phyloP scores from a whole-genome alignment of 1,139 yeast genomes.

The Kazachstania sp. region DNA sequence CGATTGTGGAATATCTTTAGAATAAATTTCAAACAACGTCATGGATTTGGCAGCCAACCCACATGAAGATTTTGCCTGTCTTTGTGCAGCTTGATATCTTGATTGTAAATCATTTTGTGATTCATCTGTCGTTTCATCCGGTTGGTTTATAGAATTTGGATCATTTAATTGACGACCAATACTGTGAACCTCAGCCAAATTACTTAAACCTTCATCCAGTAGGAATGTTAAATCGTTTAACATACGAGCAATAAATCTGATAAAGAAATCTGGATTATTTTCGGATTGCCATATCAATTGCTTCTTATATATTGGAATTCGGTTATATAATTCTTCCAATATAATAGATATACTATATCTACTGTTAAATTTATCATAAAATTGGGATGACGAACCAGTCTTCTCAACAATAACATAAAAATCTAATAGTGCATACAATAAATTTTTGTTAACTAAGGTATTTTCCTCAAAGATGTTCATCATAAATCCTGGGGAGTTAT shows the following conservation, averaged over 20 bases:
- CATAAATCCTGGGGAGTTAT: slow-evolving; percentile 68
- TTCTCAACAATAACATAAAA: slow-evolving; percentile 92
- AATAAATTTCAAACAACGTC: slow-evolving; percentile 67
- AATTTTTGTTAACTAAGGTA: slow-evolving; percentile 51
- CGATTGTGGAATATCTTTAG: slow-evolving; percentile 78
- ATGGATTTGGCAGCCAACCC: slow-evolving; percentile 80
- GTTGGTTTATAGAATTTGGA: not conserved
- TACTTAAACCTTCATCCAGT: slow-evolving; percentile 81
- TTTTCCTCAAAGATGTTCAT: slow-evolving; percentile 56
- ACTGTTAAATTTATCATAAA: slow-evolving; percentile 89
- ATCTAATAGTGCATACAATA: slow-evolving; percentile 76
- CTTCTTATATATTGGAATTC: slow-evolving; percentile 53
- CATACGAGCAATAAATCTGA: slow-evolving; percentile 88
- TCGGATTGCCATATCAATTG: slow-evolving; percentile 64
- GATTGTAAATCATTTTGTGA: slow-evolving; percentile 46
- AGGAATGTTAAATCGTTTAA: slow-evolving; percentile 88
- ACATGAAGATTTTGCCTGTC: slow-evolving; percentile 73
- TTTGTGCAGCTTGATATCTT: slow-evolving; percentile 55
- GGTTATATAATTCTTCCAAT: slow-evolving; percentile 70
- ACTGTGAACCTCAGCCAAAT: slow-evolving; percentile 67
- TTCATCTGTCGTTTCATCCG: slow-evolving; percentile 37
- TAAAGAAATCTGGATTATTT: slow-evolving; percentile 68
- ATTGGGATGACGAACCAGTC: slow-evolving; percentile 92
- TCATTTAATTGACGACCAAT: slow-evolving; percentile 46
- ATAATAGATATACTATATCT: slow-evolving; percentile 81